phyloP scores from a whole-genome alignment of 2,329 filamentous ascomycete species.

The Metarhizium rileyi region DNA sequence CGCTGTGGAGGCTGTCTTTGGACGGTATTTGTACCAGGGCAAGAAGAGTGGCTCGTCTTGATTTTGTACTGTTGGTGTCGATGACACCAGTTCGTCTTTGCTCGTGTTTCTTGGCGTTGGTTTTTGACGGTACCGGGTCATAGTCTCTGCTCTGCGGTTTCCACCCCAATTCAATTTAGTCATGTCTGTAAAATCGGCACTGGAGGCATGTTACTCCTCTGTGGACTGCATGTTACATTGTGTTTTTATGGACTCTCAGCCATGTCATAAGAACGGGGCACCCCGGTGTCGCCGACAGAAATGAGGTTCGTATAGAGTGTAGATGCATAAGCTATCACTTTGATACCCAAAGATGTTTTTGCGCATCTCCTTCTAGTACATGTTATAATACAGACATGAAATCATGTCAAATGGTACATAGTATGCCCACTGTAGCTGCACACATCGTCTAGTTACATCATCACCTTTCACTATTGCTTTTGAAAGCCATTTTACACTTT shows the following conservation, averaged over 20 bases:
- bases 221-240: neutral
- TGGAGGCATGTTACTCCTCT: neutral
- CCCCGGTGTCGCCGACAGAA: neutral
- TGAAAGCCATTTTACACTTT: neutral
- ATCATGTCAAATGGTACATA: conserved; percentile 7
- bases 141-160: neutral
- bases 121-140: neutral
- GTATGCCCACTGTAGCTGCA: conserved; percentile 1
- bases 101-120: conserved; percentile 3
- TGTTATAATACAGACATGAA: conserved; percentile 8
- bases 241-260: neutral
- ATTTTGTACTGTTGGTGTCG: neutral
- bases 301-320: conserved; percentile 1
- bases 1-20: conserved; percentile 38
- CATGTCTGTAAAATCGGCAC: neutral
- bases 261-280: neutral
- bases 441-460: neutral
- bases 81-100: neutral
- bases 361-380: conserved; percentile 2
- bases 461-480: neutral
- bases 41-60: conserved; percentile 20
- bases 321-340: conserved; percentile 3
- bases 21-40: conserved; percentile 33
- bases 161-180: neutral
- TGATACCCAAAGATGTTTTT: neutral